These are phyloP conservation scores for Penicillium desertorum DNA, from an alignment of 495 filamentous ascomycete genomes.

Conservation along the genomic window DNA sequence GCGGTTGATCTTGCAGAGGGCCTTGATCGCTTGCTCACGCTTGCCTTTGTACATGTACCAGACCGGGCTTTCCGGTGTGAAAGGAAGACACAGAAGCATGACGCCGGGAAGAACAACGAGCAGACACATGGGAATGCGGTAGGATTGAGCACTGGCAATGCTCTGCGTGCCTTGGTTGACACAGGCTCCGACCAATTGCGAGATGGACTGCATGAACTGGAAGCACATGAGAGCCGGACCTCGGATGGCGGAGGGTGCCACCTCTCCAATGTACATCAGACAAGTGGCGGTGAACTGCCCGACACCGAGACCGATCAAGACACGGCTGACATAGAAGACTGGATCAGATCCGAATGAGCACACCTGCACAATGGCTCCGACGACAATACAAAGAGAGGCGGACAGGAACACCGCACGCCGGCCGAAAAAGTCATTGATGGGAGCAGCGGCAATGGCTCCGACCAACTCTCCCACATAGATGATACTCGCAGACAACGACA, in stretches of 20 bases:
- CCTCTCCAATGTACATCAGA: conserved; percentile 36
- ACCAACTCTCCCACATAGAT: conserved; percentile 32
- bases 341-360: conserved; percentile 22
- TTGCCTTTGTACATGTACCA: conserved; percentile 34
- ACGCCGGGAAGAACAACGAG: conserved; percentile 32
- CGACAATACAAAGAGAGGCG: conserved; percentile 23
- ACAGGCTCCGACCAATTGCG: conserved; percentile 35
- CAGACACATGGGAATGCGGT: conserved; percentile 37
- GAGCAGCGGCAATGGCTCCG: conserved; percentile 24
- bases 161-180: conserved; percentile 35
- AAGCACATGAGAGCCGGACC: conserved; percentile 39
- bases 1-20: conserved; percentile 36
- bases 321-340: conserved; percentile 23
- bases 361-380: conserved; percentile 26
- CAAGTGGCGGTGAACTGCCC: conserved; percentile 30
- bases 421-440: conserved; percentile 25
- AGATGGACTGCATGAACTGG: conserved; percentile 40
- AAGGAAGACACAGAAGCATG: conserved; percentile 33
- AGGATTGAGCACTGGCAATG: conserved; percentile 26
- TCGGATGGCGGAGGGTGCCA: conserved; percentile 35
- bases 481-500: conserved; percentile 25
- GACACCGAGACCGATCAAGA: conserved; percentile 28
- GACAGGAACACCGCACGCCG: conserved; percentile 23
- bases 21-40: conserved; percentile 22
- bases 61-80: conserved; percentile 37